Base-by-base conservation (phyloP, 2,329 filamentous ascomycete genomes). In the Cordyceps cateniannulata region DNA sequence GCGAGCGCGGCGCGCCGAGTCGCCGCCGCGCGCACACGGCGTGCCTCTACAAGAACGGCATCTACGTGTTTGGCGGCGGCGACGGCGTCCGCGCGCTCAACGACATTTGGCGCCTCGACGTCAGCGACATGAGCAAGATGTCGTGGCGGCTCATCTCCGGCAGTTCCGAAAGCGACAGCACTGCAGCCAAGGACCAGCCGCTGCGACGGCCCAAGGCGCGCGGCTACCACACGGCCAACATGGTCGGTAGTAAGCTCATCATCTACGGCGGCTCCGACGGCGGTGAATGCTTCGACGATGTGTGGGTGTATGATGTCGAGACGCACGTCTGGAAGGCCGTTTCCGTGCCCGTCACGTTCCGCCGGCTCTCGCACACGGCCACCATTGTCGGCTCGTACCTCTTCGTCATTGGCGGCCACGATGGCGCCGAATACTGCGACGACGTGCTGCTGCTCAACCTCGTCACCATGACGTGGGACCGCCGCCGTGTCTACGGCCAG, bases 391-490 rank as follows among this genome's bases (percentile, higher is more conserved):
- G 86, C 18, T 87, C 84, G 5, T 89, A 88, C 68, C 78, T 89
- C 1, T 89, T 89, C 65, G 84, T 89, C 20, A 79, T 89, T 14
- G 86, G 86, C 50, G 86, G 86, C 27, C 86, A 89, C 72, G 86
- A 89, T 70, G 86, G 86, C 52, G 82, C 81, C 68, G 85, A 88
- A 69, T 89, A 89, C 73, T 84, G 81, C 61, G 87, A 87, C 72
- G 85, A 89, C 66, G 83, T 89, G 51, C 75, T 89, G 61, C 75
- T 89, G 55, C 77, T 89, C 35, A 89, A 89, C 69, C 77, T 89
- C 6, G 86, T 89, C 38, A 89, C 85, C 45, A 89, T 89, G 86
- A 81, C 84, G n/a, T 89, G 86, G 86, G 86, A 89, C 69, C 81
- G 80, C 69, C 79, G 86, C 63, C 82, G 78, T 64, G 83, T 87